Evolutionary conservation across 1,284 basidiomycete species (phyloP).

Genomic region (Melampsora americana): DNA sequence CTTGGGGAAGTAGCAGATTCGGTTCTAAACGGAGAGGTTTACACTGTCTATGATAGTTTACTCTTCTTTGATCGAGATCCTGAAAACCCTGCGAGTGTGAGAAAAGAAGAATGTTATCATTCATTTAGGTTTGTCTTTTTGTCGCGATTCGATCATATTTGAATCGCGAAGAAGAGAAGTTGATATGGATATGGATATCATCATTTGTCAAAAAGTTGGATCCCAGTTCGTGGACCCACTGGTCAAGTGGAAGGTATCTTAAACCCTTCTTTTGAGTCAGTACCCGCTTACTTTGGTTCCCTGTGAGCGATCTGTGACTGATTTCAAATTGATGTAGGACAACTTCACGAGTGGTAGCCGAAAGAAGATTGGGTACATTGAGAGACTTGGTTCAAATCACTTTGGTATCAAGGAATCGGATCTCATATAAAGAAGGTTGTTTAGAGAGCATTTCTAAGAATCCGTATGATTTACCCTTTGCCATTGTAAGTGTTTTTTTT

Average conservation of each 20-base stretch:
- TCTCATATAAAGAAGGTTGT: conserved; percentile 37
- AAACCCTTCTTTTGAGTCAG: conserved; percentile 44
- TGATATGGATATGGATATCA: no score
- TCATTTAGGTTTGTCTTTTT: conserved; percentile 35
- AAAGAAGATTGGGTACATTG: conserved; percentile 30
- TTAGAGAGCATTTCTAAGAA: conserved; percentile 38
- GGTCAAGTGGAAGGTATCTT: conserved; percentile 43
- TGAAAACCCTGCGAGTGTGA: conserved; percentile 25
- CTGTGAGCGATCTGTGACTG: neutral
- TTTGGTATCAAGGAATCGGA: conserved; percentile 26
- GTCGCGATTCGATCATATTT: neutral
- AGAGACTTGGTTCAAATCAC: conserved; percentile 39
- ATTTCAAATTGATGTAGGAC: conserved; percentile 24
- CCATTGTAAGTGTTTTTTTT: conserved; percentile 16
- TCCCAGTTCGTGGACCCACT: conserved; percentile 40
- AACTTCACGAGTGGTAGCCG: conserved; percentile 35
- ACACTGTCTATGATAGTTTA: conserved; percentile 40
- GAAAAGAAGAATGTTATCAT: conserved; percentile 41
- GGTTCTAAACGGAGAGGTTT: conserved; percentile 32
- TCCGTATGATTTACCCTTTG: conserved; percentile 41
- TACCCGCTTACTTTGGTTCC: conserved; percentile 3
- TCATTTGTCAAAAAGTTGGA: conserved; percentile 29
- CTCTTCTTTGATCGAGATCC: conserved; percentile 42
- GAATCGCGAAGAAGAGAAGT: neutral
- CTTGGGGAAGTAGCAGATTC: conserved; percentile 32